Evolutionary conservation across 2,329 filamentous ascomycete genomes (phyloP).

Genomic region (Neofusicoccum laricinum): DNA sequence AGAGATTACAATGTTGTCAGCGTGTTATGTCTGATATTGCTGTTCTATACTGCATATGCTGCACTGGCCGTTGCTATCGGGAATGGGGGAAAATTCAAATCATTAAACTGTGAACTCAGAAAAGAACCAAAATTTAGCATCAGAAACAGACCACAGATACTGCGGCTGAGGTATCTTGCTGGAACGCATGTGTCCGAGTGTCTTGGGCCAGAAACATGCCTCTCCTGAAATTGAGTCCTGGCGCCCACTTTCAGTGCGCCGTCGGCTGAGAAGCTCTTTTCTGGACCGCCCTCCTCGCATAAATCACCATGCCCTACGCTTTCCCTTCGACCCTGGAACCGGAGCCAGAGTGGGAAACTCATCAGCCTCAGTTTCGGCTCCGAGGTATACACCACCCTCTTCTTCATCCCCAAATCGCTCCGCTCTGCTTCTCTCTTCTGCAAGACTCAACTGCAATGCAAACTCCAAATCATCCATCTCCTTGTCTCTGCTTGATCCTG

Average conservation of each 20-base stretch:
- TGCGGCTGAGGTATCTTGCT: background rate
- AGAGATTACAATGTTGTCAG: no score
- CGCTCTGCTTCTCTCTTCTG: constrained; percentile 53
- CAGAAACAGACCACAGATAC: background rate
- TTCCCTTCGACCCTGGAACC: constrained; percentile 3
- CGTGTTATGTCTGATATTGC: no score
- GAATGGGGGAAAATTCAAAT: background rate
- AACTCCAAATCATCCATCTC: constrained; percentile 60
- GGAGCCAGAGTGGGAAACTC: constrained; percentile 14
- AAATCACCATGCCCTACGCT: constrained; percentile 12
- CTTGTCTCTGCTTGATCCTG: constrained; percentile 35
- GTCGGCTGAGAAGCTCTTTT: no score
- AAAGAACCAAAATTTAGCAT: background rate
- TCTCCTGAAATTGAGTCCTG: background rate
- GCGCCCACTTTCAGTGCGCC: no score
- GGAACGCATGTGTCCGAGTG: background rate
- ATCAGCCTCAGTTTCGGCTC: background rate
- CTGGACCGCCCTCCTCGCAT: no score
- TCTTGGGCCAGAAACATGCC: background rate
- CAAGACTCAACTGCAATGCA: constrained; percentile 61
- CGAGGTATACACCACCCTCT: background rate
- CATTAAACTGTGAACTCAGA: background rate
- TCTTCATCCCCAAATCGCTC: constrained; percentile 20
- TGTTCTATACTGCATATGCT: no score
- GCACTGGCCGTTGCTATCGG: no score